Evolutionary conservation across 495 filamentous ascomycete genomes (phyloP).

Genomic region (Pseudevernia furfuracea): DNA sequence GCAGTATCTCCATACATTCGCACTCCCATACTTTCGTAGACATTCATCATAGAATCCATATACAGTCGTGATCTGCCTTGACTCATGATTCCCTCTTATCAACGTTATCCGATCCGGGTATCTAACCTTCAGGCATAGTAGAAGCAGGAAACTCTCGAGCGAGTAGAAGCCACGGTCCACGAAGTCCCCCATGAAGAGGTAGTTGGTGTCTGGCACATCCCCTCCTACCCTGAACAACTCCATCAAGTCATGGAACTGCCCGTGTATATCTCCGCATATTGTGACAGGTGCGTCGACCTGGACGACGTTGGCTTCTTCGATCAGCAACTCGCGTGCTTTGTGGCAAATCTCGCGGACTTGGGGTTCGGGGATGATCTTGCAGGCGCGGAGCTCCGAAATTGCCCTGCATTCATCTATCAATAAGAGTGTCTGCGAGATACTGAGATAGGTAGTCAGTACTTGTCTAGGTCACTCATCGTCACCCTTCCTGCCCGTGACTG

Average conservation of each 20-base stretch:
- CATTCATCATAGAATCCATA: conserved; percentile 99
- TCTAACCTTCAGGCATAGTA: conserved; percentile 92
- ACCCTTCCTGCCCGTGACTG: neutral
- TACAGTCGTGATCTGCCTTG: conserved; percentile 92
- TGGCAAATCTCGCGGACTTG: conserved; percentile 95
- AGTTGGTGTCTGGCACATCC: conserved; percentile 93
- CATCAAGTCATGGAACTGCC: conserved; percentile 98
- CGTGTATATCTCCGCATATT: conserved; percentile 98
- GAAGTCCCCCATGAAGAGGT: conserved; percentile 98
- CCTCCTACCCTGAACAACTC: conserved; percentile 95
- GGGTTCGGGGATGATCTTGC: conserved; percentile 89
- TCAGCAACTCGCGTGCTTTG: conserved; percentile 91
- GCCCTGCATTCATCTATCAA: conserved; percentile 47
- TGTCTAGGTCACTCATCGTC: conserved; percentile 80
- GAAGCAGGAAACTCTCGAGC: conserved; percentile 88
- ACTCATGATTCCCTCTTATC: conserved; percentile 96
- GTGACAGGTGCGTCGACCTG: conserved; percentile 94
- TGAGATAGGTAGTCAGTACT: conserved; percentile 42
- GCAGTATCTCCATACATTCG: conserved; percentile 97
- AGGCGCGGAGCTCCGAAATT: conserved; percentile 87
- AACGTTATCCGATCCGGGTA: conserved; percentile 97
- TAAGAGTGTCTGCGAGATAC: neutral
- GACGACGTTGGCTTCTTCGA: conserved; percentile 97
- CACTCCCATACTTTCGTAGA: conserved; percentile 90
- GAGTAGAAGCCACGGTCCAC: conserved; percentile 98